Percentiles rank a stretch among this genome's conserved stretches.
phyloP scores from a whole-genome alignment of 495 filamentous ascomycete genomes.

The Viridothelium virens region DNA sequence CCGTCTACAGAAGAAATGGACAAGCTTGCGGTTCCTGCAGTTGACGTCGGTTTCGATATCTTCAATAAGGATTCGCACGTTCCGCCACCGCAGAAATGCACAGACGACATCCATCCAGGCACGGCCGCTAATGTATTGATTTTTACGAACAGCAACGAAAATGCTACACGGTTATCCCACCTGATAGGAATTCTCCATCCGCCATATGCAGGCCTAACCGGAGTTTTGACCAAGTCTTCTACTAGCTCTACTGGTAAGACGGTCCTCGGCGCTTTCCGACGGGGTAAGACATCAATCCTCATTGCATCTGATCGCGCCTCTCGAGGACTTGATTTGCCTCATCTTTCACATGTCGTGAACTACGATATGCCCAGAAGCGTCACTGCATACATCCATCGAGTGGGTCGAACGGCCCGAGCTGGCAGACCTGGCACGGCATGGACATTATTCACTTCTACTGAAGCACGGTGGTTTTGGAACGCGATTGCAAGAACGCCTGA shows the following conservation, averaged over 20 bases:
- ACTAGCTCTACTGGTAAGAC: conserved; percentile 56
- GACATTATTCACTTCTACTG: conserved; percentile 68
- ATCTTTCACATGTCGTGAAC: conserved; percentile 76
- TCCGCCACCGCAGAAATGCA: conserved; percentile 20
- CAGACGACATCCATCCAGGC: conserved; percentile 9
- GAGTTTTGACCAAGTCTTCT: conserved; percentile 67
- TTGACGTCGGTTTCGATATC: conserved; percentile 25
- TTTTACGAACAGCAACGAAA: conserved; percentile 83
- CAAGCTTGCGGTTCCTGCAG: conserved; percentile 22
- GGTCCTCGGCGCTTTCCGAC: conserved; percentile 54
- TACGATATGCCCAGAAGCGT: conserved; percentile 82
- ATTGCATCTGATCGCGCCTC: conserved; percentile 88
- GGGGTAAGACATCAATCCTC: conserved; percentile 60
- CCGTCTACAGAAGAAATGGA: background rate
- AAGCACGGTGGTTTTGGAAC: conserved; percentile 82
- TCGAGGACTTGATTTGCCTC: conserved; percentile 66
- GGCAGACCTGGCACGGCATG: conserved; percentile 69
- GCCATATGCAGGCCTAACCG: conserved; percentile 46
- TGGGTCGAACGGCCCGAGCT: conserved; percentile 83
- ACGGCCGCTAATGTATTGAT: conserved; percentile 50
- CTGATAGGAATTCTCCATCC: conserved; percentile 66
- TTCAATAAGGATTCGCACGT: conserved; percentile 30
- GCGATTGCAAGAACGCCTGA: conserved; percentile 47
- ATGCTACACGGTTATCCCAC: conserved; percentile 67
- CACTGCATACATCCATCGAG: conserved; percentile 82